Evolutionary conservation across 2,329 filamentous ascomycete species (phyloP).

Genomic region (Colletotrichum orchidophilum): DNA sequence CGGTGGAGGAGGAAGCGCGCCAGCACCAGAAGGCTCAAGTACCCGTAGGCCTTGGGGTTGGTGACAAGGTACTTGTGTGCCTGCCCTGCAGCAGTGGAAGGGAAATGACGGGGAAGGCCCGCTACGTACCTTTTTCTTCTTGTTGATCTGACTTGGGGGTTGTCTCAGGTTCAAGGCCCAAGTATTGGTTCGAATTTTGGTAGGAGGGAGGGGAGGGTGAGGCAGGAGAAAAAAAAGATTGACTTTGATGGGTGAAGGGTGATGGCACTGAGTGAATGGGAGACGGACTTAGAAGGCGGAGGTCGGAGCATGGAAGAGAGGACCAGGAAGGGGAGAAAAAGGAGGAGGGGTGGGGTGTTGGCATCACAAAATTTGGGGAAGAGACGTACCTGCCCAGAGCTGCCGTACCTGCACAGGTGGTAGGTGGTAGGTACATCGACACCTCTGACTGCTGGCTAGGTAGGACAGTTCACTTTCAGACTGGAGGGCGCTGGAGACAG

Average conservation of each 20-base stretch:
- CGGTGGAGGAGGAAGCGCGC: slow-evolving; percentile 13
- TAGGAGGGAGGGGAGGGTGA: not conserved
- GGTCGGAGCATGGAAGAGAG: not conserved
- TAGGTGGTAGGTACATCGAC: not conserved
- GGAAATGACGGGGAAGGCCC: not conserved
- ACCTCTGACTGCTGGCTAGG: not conserved
- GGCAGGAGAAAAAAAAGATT: not conserved
- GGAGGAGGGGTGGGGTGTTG: slow-evolving; percentile 12
- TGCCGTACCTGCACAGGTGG: not conserved
- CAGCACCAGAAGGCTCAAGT: not conserved
- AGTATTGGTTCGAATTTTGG: slow-evolving; percentile 8
- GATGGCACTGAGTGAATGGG: not conserved
- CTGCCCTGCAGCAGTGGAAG: not conserved
- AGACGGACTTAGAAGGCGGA: not conserved
- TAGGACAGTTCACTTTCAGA: not conserved
- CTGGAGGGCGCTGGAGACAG: not conserved
- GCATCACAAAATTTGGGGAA: slow-evolving; percentile 24
- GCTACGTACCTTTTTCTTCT: slow-evolving; percentile 1
- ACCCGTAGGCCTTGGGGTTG: not conserved
- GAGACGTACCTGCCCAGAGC: not conserved
- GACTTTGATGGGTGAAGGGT: not conserved
- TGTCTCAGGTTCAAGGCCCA: slow-evolving; percentile 28
- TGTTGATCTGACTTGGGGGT: slow-evolving; percentile 15
- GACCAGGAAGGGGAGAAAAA: not conserved
- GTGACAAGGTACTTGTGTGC: not conserved